These are phyloP conservation scores for Cucumis hystrix DNA, from an alignment of 306 rosid species.

Conservation along the genomic window DNA sequence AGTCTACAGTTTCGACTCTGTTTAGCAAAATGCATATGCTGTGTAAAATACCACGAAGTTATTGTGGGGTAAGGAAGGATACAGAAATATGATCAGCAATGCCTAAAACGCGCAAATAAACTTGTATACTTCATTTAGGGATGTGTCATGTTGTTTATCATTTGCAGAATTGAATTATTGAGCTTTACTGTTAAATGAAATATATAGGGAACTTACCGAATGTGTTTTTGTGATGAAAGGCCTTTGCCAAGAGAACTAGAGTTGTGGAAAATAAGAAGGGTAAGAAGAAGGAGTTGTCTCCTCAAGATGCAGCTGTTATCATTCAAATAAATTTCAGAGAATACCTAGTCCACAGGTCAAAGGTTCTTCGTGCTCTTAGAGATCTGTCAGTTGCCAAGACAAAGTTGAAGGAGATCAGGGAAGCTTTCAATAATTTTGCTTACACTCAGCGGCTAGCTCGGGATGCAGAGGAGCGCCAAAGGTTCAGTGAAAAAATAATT, in stretches of 20 bases:
- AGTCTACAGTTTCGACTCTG: background rate
- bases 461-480: constrained; percentile 66
- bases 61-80: background rate
- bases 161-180: background rate
- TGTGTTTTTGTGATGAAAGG: constrained; percentile 32
- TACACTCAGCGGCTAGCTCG: constrained; percentile 41
- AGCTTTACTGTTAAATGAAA: background rate
- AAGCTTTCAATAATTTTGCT: constrained; percentile 55
- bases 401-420: constrained; percentile 70
- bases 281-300: constrained; percentile 74
- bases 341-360: constrained; percentile 62
- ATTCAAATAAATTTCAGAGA: constrained; percentile 69
- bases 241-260: constrained; percentile 61
- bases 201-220: background rate
- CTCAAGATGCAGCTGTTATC: constrained; percentile 74
- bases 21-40: background rate
- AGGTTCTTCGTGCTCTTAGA: constrained; percentile 74
- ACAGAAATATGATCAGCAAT: background rate
- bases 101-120: background rate
- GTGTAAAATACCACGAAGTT: background rate
- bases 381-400: constrained; percentile 72
- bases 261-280: constrained; percentile 35
- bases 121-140: background rate
- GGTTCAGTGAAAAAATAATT: constrained; percentile 71
- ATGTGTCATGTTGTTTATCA: background rate